These are phyloP conservation scores for Teratosphaeria zuluensis DNA, from an alignment of 2,329 filamentous ascomycete species.

Conservation along the genomic window DNA sequence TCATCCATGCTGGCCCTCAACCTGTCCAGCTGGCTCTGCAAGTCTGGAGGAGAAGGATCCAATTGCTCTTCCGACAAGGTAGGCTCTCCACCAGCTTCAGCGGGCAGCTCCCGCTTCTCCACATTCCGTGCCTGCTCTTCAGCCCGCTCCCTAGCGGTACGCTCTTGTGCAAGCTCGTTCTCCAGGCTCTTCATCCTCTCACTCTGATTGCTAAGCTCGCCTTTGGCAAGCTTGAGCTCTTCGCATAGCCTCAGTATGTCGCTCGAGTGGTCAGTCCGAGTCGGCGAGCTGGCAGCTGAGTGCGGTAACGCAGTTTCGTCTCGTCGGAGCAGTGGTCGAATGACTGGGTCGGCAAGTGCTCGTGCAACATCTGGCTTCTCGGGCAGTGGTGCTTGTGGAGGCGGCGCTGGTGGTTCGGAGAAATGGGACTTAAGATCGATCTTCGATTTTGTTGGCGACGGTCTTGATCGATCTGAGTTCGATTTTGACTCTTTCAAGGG, in stretches of 20 bases:
- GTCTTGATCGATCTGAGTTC: slow-evolving; percentile 34
- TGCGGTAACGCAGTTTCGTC: slow-evolving; percentile 63
- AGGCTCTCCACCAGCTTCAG: slow-evolving; percentile 1
- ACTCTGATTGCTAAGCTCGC: slow-evolving; percentile 76
- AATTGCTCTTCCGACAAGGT: slow-evolving; percentile 13
- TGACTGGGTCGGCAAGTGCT: slow-evolving; percentile 35
- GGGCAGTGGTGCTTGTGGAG: slow-evolving; percentile 83
- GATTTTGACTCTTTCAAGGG: slow-evolving; percentile 38
- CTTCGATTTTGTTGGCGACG: slow-evolving; percentile 49
- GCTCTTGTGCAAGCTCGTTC: slow-evolving; percentile 65
- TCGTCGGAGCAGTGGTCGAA: slow-evolving; percentile 59
- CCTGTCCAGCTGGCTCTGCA: slow-evolving; percentile 63
- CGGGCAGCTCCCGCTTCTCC: slow-evolving; percentile 32
- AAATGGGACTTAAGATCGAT: slow-evolving; percentile 74
- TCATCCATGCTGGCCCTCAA: slow-evolving; percentile 74
- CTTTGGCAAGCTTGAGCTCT: slow-evolving; percentile 71
- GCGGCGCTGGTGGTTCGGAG: slow-evolving; percentile 85
- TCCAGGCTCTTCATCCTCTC: slow-evolving; percentile 74
- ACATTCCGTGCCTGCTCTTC: slow-evolving; percentile 71
- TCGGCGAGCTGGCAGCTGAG: slow-evolving; percentile 46
- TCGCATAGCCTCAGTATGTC: slow-evolving; percentile 81
- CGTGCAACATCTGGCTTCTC: slow-evolving; percentile 73
- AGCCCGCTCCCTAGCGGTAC: slow-evolving; percentile 69
- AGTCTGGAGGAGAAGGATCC: slow-evolving; percentile 27
- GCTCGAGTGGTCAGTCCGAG: slow-evolving; percentile 50